These are phyloP conservation scores for Plasmodium vivax DNA, from an alignment of 169 alveolate species.

Conservation along the genomic window DNA sequence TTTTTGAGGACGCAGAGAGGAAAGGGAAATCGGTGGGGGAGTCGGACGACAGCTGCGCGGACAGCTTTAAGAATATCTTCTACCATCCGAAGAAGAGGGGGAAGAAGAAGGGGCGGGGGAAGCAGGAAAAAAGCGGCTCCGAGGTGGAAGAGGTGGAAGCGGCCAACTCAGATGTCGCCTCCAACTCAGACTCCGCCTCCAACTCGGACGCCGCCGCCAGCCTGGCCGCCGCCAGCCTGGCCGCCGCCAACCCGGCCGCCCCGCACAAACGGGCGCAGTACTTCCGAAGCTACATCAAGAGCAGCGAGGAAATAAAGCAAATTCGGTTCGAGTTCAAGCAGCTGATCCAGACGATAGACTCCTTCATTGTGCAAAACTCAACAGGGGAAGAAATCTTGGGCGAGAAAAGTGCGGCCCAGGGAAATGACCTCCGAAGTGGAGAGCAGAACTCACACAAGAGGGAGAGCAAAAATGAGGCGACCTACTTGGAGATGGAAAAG, in stretches of 20 bases:
- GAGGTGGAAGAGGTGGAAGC: not conserved
- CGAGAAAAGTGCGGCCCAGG: not conserved
- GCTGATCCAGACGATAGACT: constrained; percentile 17
- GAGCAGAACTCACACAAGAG: not conserved
- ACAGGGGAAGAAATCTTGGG: not conserved
- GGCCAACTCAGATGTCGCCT: not conserved
- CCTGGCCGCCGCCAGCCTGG: not conserved
- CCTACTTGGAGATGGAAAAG: not conserved
- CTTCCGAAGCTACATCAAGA: not conserved
- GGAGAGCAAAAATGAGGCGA: not conserved
- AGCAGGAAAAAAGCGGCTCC: not conserved
- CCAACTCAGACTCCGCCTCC: not conserved
- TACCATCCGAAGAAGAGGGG: not conserved
- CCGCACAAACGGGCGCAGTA: not conserved
- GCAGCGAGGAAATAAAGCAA: constrained; percentile 30
- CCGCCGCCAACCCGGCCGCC: not conserved
- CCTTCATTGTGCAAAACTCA: constrained; percentile 34
- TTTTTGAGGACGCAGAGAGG: not conserved
- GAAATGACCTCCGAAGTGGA: not conserved
- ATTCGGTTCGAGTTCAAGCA: constrained; percentile 24
- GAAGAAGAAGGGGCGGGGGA: not conserved
- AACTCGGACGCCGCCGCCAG: too few species aligned
- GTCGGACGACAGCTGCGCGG: not conserved
- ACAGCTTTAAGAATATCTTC: not conserved
- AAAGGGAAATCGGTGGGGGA: not conserved